Evolutionary conservation across 192 early-diverging fungal genomes (phyloP), one percentile per base, ranked within the genome.

Genomic region (Coemansia sp.): DNA sequence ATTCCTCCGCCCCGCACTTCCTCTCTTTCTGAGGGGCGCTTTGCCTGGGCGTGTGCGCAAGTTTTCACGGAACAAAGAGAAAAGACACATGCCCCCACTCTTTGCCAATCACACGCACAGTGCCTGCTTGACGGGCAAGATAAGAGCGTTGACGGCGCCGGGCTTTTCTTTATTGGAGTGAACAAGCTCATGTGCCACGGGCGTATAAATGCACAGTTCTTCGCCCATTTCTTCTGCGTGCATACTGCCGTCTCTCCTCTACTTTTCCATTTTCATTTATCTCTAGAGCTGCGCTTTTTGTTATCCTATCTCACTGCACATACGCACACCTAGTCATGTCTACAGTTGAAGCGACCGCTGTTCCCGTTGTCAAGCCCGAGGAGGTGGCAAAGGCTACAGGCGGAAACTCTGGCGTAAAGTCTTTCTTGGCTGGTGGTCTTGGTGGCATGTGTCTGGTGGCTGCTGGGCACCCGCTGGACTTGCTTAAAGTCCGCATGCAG

Each of bases 401-500:
- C 27, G 67, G 68, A 11, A 70, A 67, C 11, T 81, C 78, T 2
- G 78, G 74, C 7, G 59, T 89, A 78, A 92, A 97, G 86, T 95
- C 95, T 42, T 93, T 96, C 75, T 76, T 99, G 63, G 90, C 92
- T 22, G 95, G 95, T 59, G 97, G 94, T 25, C 93, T 91, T 75
- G 95, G 93, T 72, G 95, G 93, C 60, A 88, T 96, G 71, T 85
- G 88, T 42, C 82, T 87, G 67, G 93, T 97, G 6, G 74, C 70
- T 0, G 84, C 80, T 60, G 87, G 92, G 19, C 89, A 95, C 84
- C 89, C 91, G 69, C 87, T 97, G 59, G 94, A 95, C 76, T 85
- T 95, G 61, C 86, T 93, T 63, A 96, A 98, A 85, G 96, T 98
- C 25, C 90, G 95, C 51, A 86, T 98, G 77, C 96, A 98, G 75